Evolutionary conservation across 345 rosid genomes (phyloP).

Genomic region (Eucalyptus tenuipes): DNA sequence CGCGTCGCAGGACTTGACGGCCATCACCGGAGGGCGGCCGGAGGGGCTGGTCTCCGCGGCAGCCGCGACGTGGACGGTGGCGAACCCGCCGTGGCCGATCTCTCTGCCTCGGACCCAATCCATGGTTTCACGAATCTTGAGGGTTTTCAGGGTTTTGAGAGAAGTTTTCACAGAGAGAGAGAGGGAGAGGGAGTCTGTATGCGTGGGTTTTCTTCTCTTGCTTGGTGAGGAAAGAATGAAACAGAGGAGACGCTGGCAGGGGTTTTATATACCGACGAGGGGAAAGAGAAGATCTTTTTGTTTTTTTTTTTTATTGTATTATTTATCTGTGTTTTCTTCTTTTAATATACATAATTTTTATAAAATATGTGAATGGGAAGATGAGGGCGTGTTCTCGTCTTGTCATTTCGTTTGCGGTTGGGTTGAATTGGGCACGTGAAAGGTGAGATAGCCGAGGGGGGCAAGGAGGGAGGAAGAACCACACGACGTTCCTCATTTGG

Average conservation of each 20-base stretch:
- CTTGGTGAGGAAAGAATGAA: neutral
- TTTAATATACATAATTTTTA: neutral
- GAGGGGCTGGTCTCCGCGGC: neutral
- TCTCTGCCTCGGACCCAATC: neutral
- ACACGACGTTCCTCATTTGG: neutral
- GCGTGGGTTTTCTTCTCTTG: neutral
- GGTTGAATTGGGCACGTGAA: neutral
- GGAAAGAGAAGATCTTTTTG: neutral
- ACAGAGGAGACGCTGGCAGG: neutral
- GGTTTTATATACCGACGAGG: neutral
- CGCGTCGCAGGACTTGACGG: conserved; percentile 51
- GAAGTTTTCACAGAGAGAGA: neutral
- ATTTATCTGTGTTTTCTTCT: no score
- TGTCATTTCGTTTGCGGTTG: neutral
- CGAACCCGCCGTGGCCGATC: neutral
- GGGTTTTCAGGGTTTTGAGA: neutral
- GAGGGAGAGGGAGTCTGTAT: neutral
- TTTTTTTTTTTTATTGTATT: neutral
- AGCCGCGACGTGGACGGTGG: conserved; percentile 34
- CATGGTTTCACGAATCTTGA: neutral
- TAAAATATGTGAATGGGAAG: neutral
- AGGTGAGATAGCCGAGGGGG: neutral
- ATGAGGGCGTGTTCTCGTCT: neutral
- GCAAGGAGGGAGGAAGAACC: neutral
- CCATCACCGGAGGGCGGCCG: conserved; percentile 31